These are phyloP conservation scores for Centrapalus pauciflorus DNA, from an alignment of 129 eudicot genomes.

Conservation along the genomic window DNA sequence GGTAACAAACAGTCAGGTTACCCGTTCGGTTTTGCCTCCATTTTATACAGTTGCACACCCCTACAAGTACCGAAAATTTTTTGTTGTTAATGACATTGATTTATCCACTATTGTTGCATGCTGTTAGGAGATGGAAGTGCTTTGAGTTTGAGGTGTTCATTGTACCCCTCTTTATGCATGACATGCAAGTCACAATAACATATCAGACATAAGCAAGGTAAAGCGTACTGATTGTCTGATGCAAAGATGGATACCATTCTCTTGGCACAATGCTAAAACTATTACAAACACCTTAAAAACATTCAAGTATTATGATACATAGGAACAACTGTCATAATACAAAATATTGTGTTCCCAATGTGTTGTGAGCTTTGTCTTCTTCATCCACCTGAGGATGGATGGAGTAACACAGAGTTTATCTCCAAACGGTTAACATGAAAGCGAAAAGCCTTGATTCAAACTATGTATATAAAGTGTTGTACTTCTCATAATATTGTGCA, in stretches of 20 bases:
- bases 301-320: constrained; percentile 19
- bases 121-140: too few species aligned
- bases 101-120: too few species aligned
- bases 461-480: neutral
- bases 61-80: too few species aligned
- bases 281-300: constrained; percentile 16
- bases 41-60: too few species aligned
- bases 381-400: too few species aligned
- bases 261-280: neutral
- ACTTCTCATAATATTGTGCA: constrained; percentile 64
- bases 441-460: neutral
- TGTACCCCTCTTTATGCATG: neutral
- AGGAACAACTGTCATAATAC: neutral
- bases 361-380: too few species aligned
- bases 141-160: too few species aligned
- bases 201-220: neutral
- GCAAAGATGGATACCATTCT: too few species aligned
- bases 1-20: too few species aligned
- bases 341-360: constrained; percentile 1
- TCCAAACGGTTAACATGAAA: neutral
- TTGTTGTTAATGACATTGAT: too few species aligned
- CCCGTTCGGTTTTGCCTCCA: too few species aligned
- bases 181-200: neutral
- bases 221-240: too few species aligned
- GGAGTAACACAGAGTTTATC: neutral